phyloP scores from a whole-genome alignment of 768 basidiomycete species.

The Kwoniella sp. region DNA sequence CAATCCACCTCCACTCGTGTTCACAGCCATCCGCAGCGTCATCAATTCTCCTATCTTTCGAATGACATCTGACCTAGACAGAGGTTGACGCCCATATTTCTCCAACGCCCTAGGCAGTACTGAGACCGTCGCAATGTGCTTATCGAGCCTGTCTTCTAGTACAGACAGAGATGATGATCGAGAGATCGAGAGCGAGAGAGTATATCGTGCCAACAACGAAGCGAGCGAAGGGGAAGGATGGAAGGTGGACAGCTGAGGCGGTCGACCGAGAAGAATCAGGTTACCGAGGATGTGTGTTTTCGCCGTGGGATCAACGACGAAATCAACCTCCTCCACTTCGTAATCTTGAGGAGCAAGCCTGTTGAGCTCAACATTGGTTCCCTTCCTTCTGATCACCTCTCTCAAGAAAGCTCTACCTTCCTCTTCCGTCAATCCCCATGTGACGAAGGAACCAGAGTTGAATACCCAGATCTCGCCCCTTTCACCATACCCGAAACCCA shows the following conservation, averaged over 20 bases:
- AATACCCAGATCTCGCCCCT: conserved; percentile 85
- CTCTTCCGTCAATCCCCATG: conserved; percentile 79
- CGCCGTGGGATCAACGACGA: conserved; percentile 88
- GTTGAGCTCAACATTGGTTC: conserved; percentile 65
- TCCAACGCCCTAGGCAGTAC: conserved; percentile 73
- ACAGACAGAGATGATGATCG: conserved; percentile 84
- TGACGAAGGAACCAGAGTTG: conserved; percentile 82
- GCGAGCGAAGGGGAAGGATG: conserved; percentile 62
- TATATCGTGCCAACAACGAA: conserved; percentile 81
- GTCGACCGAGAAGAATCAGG: conserved; percentile 80
- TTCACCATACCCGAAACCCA: conserved; percentile 52
- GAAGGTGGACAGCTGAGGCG: conserved; percentile 63
- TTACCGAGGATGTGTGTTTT: conserved; percentile 86
- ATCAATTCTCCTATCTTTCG: conserved; percentile 89
- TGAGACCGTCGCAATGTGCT: conserved; percentile 80
- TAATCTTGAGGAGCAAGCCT: conserved; percentile 68
- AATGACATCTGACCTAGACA: conserved; percentile 78
- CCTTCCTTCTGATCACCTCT: conserved; percentile 63
- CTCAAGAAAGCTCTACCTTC: conserved; percentile 70
- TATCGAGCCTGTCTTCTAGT: conserved; percentile 79
- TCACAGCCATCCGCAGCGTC: conserved; percentile 87
- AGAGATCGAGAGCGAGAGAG: conserved; percentile 86
- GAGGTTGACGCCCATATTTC: conserved; percentile 77
- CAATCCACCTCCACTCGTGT: conserved; percentile 61
- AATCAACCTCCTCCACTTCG: conserved; percentile 82